Evolutionary conservation across 116 monocot genomes (phyloP), one percentile per base, ranked within the genome.

Genomic region (Phalaenopsis hybrid): DNA sequence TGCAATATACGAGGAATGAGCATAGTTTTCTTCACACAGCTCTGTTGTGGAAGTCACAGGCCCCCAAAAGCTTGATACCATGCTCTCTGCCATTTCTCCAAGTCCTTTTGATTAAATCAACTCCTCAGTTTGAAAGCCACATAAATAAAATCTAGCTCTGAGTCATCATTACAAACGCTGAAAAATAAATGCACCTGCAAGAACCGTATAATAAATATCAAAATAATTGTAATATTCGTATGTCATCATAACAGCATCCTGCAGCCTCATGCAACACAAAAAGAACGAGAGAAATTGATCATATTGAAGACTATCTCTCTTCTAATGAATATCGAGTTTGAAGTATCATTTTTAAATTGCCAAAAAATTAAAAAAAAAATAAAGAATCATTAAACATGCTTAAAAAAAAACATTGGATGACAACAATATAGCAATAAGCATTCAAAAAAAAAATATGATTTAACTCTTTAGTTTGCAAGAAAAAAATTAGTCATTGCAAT

Each of bases 41-140:
- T 89, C 89, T 12, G 73, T 86, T 31, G 89, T 86, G 55, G 89
- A 86, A 77, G 89, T 89, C 65, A 89, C 89, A 31, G 89, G 86
- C 3, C 86, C 95, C 93, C 95, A 95, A 74, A 95, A 95, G 75
- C 91, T 95, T 70, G 89, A 85, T 16, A 92, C 81, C 85, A 92
- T 75, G 28, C 89, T 82, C 7, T 91, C 95, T 15, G 86, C 81
- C 91, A 95, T 95, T 55, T 86, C 59, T 82, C 45, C 61, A 65
- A 45, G 4, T 67, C 16, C 41, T 67, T 23, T 45, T 75, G 33
- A 75, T 41, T 44, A 25, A 58, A 73, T 46, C 72, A 65, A 21
- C 68, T n/a, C 10, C 57, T 67, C 41, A 43, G 33, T 15, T 52
- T 43, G 61, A 67, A 52, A 43, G 49, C 25, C 45, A 77, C 6